Percentiles rank a stretch among this genome's conserved stretches.
These are phyloP conservation scores for Lentithecium fluviatile DNA, from an alignment of 495 filamentous ascomycete genomes.

Conservation along the genomic window DNA sequence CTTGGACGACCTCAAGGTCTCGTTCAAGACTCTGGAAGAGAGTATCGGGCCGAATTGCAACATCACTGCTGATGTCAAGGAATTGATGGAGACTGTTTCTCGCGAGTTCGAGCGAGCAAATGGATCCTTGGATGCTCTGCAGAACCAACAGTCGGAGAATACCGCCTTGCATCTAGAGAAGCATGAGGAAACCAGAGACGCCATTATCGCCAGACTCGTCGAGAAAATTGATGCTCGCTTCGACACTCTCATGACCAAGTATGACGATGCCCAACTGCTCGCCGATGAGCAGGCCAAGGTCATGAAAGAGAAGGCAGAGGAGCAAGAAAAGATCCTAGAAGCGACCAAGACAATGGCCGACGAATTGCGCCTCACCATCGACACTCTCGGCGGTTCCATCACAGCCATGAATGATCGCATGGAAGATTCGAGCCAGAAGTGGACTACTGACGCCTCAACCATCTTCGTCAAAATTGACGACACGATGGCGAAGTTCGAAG, in stretches of 20 bases:
- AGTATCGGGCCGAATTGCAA: conserved; percentile 47
- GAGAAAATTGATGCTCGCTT: conserved; percentile 78
- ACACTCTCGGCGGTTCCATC: conserved; percentile 73
- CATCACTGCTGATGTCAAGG: conserved; percentile 66
- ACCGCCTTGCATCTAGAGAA: conserved; percentile 68
- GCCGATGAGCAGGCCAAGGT: conserved; percentile 68
- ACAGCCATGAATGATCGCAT: conserved; percentile 45
- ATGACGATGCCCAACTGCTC: conserved; percentile 72
- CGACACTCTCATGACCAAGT: conserved; percentile 71
- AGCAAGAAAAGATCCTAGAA: conserved; percentile 66
- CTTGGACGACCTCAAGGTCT: conserved; percentile 55
- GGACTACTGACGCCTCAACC: conserved; percentile 80
- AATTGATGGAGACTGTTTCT: conserved; percentile 75
- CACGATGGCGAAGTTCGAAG: conserved; percentile 72
- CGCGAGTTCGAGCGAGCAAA: conserved; percentile 77
- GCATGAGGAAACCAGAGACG: conserved; percentile 60
- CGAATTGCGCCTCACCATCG: conserved; percentile 78
- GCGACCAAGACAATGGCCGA: conserved; percentile 76
- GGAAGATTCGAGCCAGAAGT: conserved; percentile 79
- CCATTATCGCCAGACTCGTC: conserved; percentile 56
- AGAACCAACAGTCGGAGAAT: conserved; percentile 74
- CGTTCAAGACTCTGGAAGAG: conserved; percentile 47
- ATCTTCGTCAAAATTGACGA: conserved; percentile 77
- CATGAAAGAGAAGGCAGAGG: conserved; percentile 62
- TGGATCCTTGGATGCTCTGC: conserved; percentile 64